A percentile compares a stretch with the other conserved stretches of the same genome.
Evolutionary conservation across 352 stramenopile genomes (phyloP).

Genomic region (Phytophthora tubulina): DNA sequence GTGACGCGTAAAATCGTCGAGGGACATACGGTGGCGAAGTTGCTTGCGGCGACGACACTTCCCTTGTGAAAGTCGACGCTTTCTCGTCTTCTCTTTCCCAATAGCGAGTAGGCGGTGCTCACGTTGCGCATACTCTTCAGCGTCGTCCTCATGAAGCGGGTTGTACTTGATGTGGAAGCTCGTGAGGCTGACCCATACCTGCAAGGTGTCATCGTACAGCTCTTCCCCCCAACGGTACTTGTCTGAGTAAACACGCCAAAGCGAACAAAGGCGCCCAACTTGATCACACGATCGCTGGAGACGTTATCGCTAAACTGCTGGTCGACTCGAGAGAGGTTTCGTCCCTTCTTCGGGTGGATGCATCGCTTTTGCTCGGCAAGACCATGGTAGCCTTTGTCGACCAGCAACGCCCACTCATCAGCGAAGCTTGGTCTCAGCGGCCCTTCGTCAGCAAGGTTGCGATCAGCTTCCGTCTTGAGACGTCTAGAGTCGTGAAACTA

Average conservation of each 20-base stretch:
- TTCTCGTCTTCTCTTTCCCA: background rate
- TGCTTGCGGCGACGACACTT: background rate
- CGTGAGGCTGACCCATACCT: background rate
- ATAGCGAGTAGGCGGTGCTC: background rate
- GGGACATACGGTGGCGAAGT: background rate
- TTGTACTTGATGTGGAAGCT: background rate
- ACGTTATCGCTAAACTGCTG: background rate
- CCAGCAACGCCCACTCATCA: background rate
- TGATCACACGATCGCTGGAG: constrained; percentile 8
- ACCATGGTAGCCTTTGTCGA: constrained; percentile 9
- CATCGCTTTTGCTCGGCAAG: constrained; percentile 3
- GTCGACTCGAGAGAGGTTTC: background rate
- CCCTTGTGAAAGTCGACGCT: background rate
- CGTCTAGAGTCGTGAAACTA: background rate
- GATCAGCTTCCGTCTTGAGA: background rate
- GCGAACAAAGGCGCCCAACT: constrained; percentile 9
- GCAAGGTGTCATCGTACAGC: constrained; percentile 5
- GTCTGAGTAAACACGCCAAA: constrained; percentile 4
- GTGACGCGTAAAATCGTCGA: background rate
- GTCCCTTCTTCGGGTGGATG: constrained; percentile 5
- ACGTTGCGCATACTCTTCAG: background rate
- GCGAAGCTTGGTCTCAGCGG: background rate
- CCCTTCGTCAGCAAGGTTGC: background rate
- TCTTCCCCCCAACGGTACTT: constrained; percentile 11
- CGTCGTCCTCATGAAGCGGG: background rate